Evolutionary conservation across 371 early-diverging fungal species (phyloP).

Genomic region (Dinochytrium kinnereticum): DNA sequence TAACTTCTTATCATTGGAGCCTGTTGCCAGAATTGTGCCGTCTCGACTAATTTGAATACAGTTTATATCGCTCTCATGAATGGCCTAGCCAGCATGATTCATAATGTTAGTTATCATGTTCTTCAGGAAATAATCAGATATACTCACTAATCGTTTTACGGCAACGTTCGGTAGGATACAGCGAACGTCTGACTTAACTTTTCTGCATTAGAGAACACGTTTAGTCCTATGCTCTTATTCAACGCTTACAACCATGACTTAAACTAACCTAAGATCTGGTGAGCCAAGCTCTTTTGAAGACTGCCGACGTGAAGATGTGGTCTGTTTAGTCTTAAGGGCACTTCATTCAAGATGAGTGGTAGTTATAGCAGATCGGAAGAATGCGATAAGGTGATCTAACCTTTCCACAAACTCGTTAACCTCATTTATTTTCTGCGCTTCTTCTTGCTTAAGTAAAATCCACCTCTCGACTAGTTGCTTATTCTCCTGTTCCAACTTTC

Average conservation of each 20-base stretch:
- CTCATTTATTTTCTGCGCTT: constrained; percentile 92
- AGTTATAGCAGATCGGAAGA: background rate
- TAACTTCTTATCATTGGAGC: constrained; percentile 86
- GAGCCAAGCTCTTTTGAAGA: constrained; percentile 19
- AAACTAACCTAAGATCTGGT: constrained; percentile 22
- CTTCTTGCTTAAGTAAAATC: constrained; percentile 91
- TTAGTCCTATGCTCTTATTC: too few relatives aligned
- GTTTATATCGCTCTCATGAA: constrained; percentile 81
- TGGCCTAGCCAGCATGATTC: constrained; percentile 18
- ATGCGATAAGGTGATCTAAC: constrained; percentile 46
- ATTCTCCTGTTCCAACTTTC: constrained; percentile 81
- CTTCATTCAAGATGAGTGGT: constrained; percentile 32
- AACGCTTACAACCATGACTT: too few relatives aligned
- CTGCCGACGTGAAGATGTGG: background rate
- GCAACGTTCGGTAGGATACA: constrained; percentile 32
- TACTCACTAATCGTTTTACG: constrained; percentile 10
- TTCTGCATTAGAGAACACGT: background rate
- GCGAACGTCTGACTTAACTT: background rate
- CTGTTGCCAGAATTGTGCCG: constrained; percentile 84
- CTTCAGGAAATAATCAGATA: background rate
- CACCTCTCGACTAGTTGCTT: constrained; percentile 84
- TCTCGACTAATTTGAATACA: constrained; percentile 76
- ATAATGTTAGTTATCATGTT: background rate
- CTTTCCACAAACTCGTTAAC: constrained; percentile 83
- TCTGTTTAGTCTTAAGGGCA: constrained; percentile 57